phyloP scores from a whole-genome alignment of 108 stramenopile species.

The Cylindrotheca fusiformis region DNA sequence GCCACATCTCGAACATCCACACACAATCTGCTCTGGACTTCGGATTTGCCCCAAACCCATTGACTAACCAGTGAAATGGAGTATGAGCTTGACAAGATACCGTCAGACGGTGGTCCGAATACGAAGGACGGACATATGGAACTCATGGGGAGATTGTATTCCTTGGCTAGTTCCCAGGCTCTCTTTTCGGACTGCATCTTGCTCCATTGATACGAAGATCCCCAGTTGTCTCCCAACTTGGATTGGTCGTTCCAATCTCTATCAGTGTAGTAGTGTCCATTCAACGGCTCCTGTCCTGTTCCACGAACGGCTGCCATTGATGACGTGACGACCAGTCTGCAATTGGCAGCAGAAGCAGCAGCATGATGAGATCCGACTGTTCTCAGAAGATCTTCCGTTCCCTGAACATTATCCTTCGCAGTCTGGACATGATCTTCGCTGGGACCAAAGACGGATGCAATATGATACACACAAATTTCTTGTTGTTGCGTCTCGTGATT shows the following conservation, averaged over 20 bases:
- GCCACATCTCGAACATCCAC: slow-evolving; percentile 84
- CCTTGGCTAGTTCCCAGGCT: slow-evolving; percentile 48
- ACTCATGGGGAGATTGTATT: slow-evolving; percentile 52
- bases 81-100: slow-evolving; percentile 34
- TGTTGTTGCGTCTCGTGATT: neutral
- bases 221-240: slow-evolving; percentile 70
- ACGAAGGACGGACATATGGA: slow-evolving; percentile 79
- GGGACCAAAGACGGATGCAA: slow-evolving; percentile 81
- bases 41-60: slow-evolving; percentile 71
- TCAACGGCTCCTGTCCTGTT: slow-evolving; percentile 68
- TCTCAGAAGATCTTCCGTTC: slow-evolving; percentile 72
- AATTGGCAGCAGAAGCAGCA: slow-evolving; percentile 23
- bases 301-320: slow-evolving; percentile 86
- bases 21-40: slow-evolving; percentile 75
- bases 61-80: slow-evolving; percentile 65
- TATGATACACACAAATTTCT: slow-evolving; percentile 66
- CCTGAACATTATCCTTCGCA: slow-evolving; percentile 73
- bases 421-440: slow-evolving; percentile 73
- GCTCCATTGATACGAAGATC: slow-evolving; percentile 80
- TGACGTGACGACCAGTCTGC: slow-evolving; percentile 66
- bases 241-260: slow-evolving; percentile 79
- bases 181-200: slow-evolving; percentile 76
- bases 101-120: slow-evolving; percentile 63
- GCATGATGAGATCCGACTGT: too few species aligned
- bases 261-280: slow-evolving; percentile 67